Evolutionary conservation across 129 eudicot genomes (phyloP).

Genomic region (Ambrosia artemisiifolia): DNA sequence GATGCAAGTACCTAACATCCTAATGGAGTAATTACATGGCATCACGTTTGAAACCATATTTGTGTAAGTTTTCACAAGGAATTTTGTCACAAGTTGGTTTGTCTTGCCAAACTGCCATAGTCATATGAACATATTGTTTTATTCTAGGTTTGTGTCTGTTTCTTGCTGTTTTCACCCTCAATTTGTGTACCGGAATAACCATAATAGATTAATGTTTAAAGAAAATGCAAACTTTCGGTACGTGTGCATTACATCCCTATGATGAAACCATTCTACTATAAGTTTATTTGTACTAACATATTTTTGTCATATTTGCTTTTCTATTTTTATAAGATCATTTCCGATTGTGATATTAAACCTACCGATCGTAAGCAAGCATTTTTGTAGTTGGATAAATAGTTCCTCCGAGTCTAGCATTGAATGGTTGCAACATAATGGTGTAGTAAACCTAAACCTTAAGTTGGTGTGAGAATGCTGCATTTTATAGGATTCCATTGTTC

Average conservation of each 20-base stretch:
- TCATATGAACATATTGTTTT: conserved; percentile 13
- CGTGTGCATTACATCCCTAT: conserved; percentile 22
- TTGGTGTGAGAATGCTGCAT: too few species aligned
- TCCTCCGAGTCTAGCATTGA: too few species aligned
- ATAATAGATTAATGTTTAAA: conserved; percentile 11
- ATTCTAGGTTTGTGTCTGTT: conserved; percentile 19
- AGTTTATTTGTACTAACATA: not conserved
- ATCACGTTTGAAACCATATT: conserved; percentile 33
- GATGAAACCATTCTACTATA: not conserved
- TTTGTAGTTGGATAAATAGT: too few species aligned
- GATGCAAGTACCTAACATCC: conserved; percentile 32
- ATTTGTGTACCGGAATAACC: conserved; percentile 6
- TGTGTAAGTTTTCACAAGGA: conserved; percentile 28
- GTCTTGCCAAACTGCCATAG: conserved; percentile 18
- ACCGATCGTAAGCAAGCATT: too few species aligned
- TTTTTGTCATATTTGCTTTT: too few species aligned
- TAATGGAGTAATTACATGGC: conserved; percentile 29
- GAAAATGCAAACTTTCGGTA: conserved; percentile 1
- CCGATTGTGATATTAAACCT: too few species aligned
- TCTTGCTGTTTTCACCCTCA: not conserved
- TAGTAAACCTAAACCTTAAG: too few species aligned
- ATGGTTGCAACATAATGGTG: not conserved
- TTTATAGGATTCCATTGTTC: too few species aligned
- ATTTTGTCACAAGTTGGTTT: conserved; percentile 23
- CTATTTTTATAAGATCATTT: not conserved